phyloP scores from a whole-genome alignment of 306 rosid genomes.

The Oemleria cerasiformis region DNA sequence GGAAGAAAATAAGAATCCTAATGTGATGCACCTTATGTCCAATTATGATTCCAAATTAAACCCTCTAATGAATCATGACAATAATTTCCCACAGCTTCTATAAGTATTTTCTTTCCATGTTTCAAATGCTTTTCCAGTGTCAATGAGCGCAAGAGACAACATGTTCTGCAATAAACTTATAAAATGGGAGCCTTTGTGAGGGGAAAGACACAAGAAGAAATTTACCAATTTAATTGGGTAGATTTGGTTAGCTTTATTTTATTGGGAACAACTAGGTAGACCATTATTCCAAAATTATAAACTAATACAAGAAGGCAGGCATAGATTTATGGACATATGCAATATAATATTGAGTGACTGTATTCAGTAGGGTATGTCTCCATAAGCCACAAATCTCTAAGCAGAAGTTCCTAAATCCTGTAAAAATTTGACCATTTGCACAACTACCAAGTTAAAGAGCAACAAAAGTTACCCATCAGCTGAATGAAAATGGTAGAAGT shows the following conservation, averaged over 20 bases:
- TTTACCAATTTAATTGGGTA: not conserved
- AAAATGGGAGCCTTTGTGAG: not conserved
- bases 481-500: slow-evolving; percentile 12
- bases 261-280: not conserved
- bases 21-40: too few species aligned
- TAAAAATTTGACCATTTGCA: slow-evolving; percentile 14
- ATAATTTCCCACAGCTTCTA: not conserved
- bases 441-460: slow-evolving; percentile 19
- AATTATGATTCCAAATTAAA: not conserved
- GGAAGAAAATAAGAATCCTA: not conserved
- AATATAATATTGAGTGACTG: not conserved
- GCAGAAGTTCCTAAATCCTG: slow-evolving; percentile 14
- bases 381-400: slow-evolving; percentile 1
- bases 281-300: not conserved
- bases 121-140: not conserved
- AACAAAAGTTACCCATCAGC: slow-evolving; percentile 4
- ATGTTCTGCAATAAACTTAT: not conserved
- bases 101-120: too few species aligned
- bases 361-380: slow-evolving; percentile 7
- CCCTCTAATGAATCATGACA: not conserved
- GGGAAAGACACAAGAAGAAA: not conserved
- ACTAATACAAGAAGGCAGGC: not conserved
- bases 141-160: not conserved
- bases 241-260: not conserved
- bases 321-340: not conserved